Evolutionary conservation across 2,329 filamentous ascomycete species (phyloP).

Genomic region (Cladosporium sp.): DNA sequence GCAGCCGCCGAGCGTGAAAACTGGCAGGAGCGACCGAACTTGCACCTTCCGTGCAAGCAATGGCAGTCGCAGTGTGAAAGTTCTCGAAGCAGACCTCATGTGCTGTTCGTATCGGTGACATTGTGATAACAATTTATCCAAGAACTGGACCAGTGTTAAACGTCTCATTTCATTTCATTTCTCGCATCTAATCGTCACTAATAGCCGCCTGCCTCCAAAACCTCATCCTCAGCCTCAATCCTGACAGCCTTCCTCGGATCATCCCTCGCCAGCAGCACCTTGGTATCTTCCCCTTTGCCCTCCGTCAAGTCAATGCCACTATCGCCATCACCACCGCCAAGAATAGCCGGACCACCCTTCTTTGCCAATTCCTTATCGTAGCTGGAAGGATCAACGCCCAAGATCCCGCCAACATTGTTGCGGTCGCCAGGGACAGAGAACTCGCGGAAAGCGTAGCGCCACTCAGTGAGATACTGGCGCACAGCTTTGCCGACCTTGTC

Average conservation of each 20-base stretch:
- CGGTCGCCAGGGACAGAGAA: constrained; percentile 96
- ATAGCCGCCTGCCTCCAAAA: constrained; percentile 11
- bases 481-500: constrained; percentile 97
- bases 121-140: too few species aligned
- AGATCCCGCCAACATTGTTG: constrained; percentile 70
- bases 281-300: constrained; percentile 33
- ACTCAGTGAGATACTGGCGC: constrained; percentile 87
- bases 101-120: too few species aligned
- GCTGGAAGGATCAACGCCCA: constrained; percentile 64
- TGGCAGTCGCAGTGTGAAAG: too few species aligned
- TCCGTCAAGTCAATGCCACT: constrained; percentile 40
- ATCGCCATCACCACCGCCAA: constrained; percentile 41
- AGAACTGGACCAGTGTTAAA: background rate
- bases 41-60: too few species aligned
- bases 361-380: constrained; percentile 50
- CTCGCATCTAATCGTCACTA: constrained; percentile 16
- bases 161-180: constrained; percentile 15
- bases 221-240: constrained; percentile 23
- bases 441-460: constrained; percentile 92
- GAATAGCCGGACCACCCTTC: constrained; percentile 29
- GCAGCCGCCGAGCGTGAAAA: too few species aligned
- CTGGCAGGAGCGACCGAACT: too few species aligned
- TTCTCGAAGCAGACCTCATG: too few species aligned
- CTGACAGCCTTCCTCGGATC: constrained; percentile 33
- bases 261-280: constrained; percentile 39